A percentile compares a stretch with the other conserved stretches of the same genome.
These are phyloP conservation scores for Gigaspora rosea DNA, from an alignment of 192 early-diverging fungal genomes.

Conservation along the genomic window DNA sequence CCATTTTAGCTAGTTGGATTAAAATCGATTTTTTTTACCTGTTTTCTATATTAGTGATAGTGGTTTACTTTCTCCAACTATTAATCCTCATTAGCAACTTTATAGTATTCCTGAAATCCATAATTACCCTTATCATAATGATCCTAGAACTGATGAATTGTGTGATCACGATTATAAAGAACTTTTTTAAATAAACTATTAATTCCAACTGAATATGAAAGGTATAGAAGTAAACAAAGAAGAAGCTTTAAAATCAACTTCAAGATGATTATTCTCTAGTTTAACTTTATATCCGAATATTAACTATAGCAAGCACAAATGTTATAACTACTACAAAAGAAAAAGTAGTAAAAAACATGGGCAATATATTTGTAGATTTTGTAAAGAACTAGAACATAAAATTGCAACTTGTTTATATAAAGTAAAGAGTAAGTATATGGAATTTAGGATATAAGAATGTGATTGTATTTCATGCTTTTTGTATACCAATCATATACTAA, in stretches of 20 bases:
- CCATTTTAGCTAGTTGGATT: conserved; percentile 39
- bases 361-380: no score
- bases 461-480: no score
- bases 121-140: conserved; percentile 24
- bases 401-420: no score
- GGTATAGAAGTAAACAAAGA: conserved; percentile 46
- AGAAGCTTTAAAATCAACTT: conserved; percentile 24
- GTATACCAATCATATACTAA: no score
- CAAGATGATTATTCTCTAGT: conserved; percentile 4
- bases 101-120: conserved; percentile 47
- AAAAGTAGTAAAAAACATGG: no score
- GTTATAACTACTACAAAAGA: no score
- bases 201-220: conserved; percentile 48
- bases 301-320: not conserved
- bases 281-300: conserved; percentile 18
- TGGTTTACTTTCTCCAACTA: conserved; percentile 33
- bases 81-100: conserved; percentile 35
- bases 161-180: conserved; percentile 40
- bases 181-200: conserved; percentile 55
- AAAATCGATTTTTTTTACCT: conserved; percentile 42
- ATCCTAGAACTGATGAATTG: not conserved
- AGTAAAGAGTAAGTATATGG: no score
- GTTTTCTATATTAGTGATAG: conserved; percentile 38
- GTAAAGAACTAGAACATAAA: no score
- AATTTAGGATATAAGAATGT: no score